phyloP scores from a whole-genome alignment of 2,329 filamentous ascomycete species.

The Aspergillus candidus region DNA sequence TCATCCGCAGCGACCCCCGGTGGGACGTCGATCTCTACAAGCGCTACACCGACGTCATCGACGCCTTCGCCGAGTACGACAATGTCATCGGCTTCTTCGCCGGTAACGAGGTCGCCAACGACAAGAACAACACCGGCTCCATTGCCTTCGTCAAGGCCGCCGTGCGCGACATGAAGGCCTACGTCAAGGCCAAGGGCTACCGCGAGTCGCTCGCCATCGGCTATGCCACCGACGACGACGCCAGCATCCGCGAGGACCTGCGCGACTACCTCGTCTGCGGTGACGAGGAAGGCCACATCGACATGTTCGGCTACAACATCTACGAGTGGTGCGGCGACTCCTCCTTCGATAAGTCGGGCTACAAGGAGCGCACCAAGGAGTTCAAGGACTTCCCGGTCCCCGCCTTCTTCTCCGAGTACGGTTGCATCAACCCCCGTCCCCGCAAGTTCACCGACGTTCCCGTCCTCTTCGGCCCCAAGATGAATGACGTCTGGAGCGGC shows the following conservation, averaged over 20 bases:
- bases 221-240: constrained; percentile 93
- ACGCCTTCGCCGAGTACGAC: constrained; percentile 71
- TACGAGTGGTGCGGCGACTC: constrained; percentile 98
- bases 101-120: constrained; percentile 94
- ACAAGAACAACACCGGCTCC: constrained; percentile 77
- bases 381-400: constrained; percentile 87
- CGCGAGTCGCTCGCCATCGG: constrained; percentile 73
- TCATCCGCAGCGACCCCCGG: constrained; percentile 70
- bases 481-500: constrained; percentile 85
- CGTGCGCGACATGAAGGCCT: constrained; percentile 89
- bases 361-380: constrained; percentile 74
- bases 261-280: constrained; percentile 96
- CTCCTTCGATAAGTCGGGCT: constrained; percentile 69
- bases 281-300: constrained; percentile 59
- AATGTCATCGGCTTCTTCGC: constrained; percentile 98
- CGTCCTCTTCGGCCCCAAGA: constrained; percentile 70
- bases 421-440: constrained; percentile 70
- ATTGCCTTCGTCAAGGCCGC: constrained; percentile 97
- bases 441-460: constrained; percentile 81
- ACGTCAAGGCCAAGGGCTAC: constrained; percentile 76
- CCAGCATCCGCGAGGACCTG: constrained; percentile 71
- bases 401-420: constrained; percentile 98
- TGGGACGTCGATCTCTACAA: constrained; percentile 76
- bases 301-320: constrained; percentile 99
- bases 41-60: constrained; percentile 79